Conservation (phyloP, 352 stramenopile genomes). For the Phytophthora cajani region DNA sequence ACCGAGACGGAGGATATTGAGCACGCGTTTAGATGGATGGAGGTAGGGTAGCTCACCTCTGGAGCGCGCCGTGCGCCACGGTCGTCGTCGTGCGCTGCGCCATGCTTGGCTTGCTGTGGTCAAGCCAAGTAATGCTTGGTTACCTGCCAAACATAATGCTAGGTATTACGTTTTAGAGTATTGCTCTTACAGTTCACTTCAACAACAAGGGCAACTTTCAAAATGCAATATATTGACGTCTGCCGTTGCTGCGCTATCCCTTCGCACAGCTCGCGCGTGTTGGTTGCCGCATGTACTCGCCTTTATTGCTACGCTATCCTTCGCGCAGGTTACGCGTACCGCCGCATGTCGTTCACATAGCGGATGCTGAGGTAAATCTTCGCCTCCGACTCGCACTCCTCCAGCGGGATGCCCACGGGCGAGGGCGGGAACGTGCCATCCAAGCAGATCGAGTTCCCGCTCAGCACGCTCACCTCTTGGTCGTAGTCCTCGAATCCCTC, state of each 20-base stretch:
- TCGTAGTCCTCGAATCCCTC: conserved; percentile 73
- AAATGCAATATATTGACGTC: background rate
- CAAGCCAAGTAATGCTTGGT: no score
- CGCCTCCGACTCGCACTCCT: conserved; percentile 53
- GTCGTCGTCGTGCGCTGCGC: conserved; percentile 27
- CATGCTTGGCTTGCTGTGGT: conserved; percentile 18
- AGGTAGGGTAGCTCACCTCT: conserved; percentile 45
- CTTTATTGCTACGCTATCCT: conserved; percentile 17
- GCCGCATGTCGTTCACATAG: conserved; percentile 90
- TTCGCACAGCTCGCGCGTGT: conserved; percentile 3
- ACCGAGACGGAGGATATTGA: background rate
- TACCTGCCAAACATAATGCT: no score
- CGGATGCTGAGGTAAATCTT: conserved; percentile 84
- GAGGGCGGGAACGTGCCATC: conserved; percentile 59
- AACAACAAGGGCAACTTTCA: background rate
- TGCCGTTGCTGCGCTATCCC: conserved; percentile 1
- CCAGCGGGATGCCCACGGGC: conserved; percentile 56
- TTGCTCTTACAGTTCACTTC: background rate
- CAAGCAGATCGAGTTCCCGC: conserved; percentile 56
- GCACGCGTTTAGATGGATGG: background rate
- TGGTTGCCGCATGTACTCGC: conserved; percentile 5
- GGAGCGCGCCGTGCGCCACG: conserved; percentile 71
- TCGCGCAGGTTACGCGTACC: conserved; percentile 55
- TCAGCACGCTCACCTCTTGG: conserved; percentile 68
- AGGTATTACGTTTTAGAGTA: no score